Evolutionary conservation across 805 yeast genomes (phyloP), one percentile per base, ranked within the genome.

Genomic region (Huiozyma naganishii): DNA sequence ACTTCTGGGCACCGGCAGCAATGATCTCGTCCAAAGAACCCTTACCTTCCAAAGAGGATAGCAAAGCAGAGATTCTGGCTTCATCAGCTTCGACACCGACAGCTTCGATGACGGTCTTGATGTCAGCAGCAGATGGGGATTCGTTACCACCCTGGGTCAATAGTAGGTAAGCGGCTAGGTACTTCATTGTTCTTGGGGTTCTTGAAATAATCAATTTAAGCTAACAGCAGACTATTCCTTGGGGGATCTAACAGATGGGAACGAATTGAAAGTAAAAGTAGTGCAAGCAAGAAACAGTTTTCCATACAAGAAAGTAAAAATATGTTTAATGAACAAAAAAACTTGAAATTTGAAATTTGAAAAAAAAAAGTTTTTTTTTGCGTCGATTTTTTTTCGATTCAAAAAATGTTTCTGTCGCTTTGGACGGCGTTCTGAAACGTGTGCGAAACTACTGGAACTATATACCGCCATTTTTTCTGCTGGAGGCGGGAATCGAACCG

Each of bases 101-200:
- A 47, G 90, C 65, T 65, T 78, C 78, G 64, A 84, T 72, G 57
- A 83, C 76, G 52, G 79, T 53, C 68, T 82, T 70, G 72, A 83
- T 74, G 71, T 82, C 87, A 55, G 80, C 73, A 59, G 83, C 84
- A 53, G 89, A 70, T 71, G 94, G 92, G 61, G 84, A 54, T 64
- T 83, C 69, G 75, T 80, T 82, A 73, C 90, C 92, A 72, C 89
- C 87, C 73, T 83, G 84, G 65, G 73, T 82, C 70, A 84, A 81
- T 73, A 84, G 79, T 72, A 84, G 81, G 77, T 84, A 84, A 74
- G 94, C 90, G 74, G 94, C 94, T 75, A 84, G 76, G 81, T 84
- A 84, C 75, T 83, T 84, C 92, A 84, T 77, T 73, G 50, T 51
- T 44, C 48, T 44, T 41, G n/a, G 33, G 33, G 33, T 30, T 30